phyloP scores from a whole-genome alignment of 139 green algal genomes.

The Micractinium conductrix region DNA sequence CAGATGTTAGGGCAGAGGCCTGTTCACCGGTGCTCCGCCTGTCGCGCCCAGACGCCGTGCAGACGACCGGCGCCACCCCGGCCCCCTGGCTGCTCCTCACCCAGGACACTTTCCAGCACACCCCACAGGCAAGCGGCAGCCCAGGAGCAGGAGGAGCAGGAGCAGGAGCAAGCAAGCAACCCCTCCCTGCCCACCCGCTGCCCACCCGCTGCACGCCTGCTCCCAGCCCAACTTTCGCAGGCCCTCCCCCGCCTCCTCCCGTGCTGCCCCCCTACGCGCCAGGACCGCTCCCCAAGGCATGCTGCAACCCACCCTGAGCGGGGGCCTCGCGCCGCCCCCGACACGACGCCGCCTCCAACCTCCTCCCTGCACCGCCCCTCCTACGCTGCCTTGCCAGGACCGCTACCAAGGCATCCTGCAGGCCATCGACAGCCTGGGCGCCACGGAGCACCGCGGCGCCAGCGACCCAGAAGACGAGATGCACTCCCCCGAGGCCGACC shows the following conservation, averaged over 20 bases:
- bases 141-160: too few species aligned
- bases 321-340: background rate
- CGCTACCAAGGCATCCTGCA: slow-evolving; percentile 23
- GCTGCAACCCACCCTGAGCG: background rate
- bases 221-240: too few species aligned
- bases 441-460: background rate
- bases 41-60: too few species aligned
- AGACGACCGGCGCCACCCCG: too few species aligned
- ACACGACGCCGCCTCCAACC: background rate
- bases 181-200: too few species aligned
- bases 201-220: too few species aligned
- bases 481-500: background rate
- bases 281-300: background rate
- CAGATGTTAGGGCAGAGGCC: too few species aligned
- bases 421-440: slow-evolving; percentile 7
- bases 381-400: background rate
- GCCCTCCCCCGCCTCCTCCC: background rate
- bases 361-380: background rate
- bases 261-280: background rate
- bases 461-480: slow-evolving; percentile 2
- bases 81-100: too few species aligned
- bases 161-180: too few species aligned
- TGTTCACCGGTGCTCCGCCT: too few species aligned
- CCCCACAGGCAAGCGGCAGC: too few species aligned
- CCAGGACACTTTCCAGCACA: too few species aligned